phyloP scores from a whole-genome alignment of 176 grass and related monocot species.

The Coix lacrymajobi region DNA sequence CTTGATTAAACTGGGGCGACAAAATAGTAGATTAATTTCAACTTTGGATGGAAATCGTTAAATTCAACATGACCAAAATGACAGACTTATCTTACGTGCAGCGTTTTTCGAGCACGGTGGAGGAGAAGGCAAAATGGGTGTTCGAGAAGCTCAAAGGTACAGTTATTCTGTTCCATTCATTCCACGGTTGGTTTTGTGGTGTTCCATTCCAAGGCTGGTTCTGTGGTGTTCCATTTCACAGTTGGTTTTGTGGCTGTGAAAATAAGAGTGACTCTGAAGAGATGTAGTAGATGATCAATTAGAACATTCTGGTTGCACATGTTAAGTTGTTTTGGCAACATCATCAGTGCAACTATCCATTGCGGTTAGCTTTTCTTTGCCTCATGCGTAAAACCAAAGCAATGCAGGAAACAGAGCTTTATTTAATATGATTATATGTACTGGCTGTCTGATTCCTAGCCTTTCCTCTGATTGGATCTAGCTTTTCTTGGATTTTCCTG shows the following conservation, averaged over 20 bases:
- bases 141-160: conserved; percentile 99
- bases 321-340: conserved; percentile 26
- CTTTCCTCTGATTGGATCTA: conserved; percentile 33
- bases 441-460: background rate
- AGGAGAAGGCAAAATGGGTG: conserved; percentile 97
- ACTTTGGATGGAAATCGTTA: background rate
- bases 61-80: background rate
- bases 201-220: too few relatives aligned
- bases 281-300: background rate
- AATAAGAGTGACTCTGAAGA: conserved; percentile 13
- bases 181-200: background rate
- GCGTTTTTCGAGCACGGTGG: conserved; percentile 81
- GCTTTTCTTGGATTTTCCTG: conserved; percentile 19
- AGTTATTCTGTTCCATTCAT: background rate
- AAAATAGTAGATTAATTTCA: background rate
- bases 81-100: conserved; percentile 34
- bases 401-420: background rate
- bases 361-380: conserved; percentile 27
- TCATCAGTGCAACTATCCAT: conserved; percentile 10
- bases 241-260: background rate
- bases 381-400: conserved; percentile 40
- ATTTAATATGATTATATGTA: conserved; percentile 13
- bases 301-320: conserved; percentile 7
- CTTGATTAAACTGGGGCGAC: background rate
- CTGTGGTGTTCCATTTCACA: too few relatives aligned